phyloP scores from a whole-genome alignment of 2,329 filamentous ascomycete genomes.

The Nothomitra cinnamomea region DNA sequence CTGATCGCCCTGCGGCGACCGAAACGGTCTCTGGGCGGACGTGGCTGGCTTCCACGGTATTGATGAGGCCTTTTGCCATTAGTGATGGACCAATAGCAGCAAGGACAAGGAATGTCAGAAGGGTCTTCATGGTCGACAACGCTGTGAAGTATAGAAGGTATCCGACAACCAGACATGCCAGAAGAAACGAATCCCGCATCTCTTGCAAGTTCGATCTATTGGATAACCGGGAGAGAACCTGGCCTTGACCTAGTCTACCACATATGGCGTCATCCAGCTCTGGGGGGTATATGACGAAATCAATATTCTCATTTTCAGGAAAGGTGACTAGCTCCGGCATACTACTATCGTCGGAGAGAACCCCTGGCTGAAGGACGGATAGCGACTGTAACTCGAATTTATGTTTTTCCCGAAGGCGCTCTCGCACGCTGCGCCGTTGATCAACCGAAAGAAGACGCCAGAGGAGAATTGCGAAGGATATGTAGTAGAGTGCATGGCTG shows the following conservation, averaged over 20 bases:
- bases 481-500: background rate
- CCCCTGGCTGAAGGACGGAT: background rate
- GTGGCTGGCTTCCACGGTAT: background rate
- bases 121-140: background rate
- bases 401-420: background rate
- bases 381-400: background rate
- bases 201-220: background rate
- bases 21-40: background rate
- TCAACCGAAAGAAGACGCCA: background rate
- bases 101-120: background rate
- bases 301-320: background rate
- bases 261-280: background rate
- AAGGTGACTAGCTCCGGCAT: background rate
- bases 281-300: background rate
- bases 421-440: background rate
- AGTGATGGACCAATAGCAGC: background rate
- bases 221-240: background rate
- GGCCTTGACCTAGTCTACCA: background rate
- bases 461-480: background rate
- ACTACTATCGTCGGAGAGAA: background rate
- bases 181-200: background rate
- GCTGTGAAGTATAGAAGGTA: background rate
- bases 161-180: background rate
- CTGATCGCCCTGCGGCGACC: background rate
- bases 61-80: background rate